Evolutionary conservation across 495 filamentous ascomycete genomes (phyloP).

Genomic region (Xanthoparmelia taractica): DNA sequence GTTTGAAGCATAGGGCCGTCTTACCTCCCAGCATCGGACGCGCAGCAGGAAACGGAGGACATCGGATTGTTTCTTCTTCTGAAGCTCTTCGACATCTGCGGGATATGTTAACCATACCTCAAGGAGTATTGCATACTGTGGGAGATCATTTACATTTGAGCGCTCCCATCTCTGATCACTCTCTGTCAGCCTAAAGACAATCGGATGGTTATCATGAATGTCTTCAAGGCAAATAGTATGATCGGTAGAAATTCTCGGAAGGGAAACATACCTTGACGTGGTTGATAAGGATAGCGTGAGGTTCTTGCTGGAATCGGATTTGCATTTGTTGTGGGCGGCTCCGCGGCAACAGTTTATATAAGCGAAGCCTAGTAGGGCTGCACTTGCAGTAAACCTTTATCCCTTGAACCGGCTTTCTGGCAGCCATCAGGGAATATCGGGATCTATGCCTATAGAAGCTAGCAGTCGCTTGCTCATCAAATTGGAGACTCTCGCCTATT

Average conservation of each 20-base stretch:
- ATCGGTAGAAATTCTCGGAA: neutral
- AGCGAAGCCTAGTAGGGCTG: neutral
- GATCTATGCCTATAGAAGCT: too few species aligned
- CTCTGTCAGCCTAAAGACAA: constrained; percentile 21
- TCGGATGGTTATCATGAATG: neutral
- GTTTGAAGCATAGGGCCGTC: constrained; percentile 41
- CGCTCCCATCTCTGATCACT: constrained; percentile 64
- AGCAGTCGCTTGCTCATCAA: too few species aligned
- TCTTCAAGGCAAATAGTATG: constrained; percentile 9
- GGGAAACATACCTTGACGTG: constrained; percentile 13
- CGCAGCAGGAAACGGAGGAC: constrained; percentile 98
- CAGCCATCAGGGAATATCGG: too few species aligned
- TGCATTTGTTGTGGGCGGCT: constrained; percentile 4
- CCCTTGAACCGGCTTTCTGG: too few species aligned
- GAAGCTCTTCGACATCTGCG: constrained; percentile 86
- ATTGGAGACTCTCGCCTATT: too few species aligned
- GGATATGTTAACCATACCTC: neutral
- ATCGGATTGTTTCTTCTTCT: constrained; percentile 99
- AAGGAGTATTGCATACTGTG: neutral
- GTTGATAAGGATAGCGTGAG: neutral
- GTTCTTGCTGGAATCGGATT: neutral
- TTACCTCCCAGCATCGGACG: constrained; percentile 99
- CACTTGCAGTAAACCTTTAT: too few species aligned
- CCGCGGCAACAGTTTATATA: constrained; percentile 11
- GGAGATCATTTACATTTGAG: constrained; percentile 56